Percentiles rank a stretch among this genome's conserved stretches.
Conservation (phyloP, 2,329 filamentous ascomycete species). For the Penicillium sp. region DNA sequence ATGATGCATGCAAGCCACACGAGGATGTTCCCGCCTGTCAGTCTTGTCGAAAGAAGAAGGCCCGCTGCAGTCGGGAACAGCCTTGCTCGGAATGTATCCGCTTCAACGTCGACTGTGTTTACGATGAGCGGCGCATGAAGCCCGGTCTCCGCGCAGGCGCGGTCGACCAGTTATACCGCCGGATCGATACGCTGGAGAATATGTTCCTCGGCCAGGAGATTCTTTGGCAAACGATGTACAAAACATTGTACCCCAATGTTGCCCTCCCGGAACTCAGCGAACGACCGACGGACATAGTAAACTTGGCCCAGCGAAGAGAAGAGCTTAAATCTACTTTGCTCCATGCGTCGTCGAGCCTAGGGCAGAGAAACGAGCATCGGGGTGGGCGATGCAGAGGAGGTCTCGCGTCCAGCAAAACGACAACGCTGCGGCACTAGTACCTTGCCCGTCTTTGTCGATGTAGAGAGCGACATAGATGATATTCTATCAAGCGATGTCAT, state of each 20-base stretch:
- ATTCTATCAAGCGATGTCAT: constrained; percentile 13
- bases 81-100: constrained; percentile 50
- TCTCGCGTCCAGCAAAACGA: background rate
- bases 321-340: too few relatives aligned
- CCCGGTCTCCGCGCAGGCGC: constrained; percentile 39
- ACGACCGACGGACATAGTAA: too few relatives aligned
- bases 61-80: constrained; percentile 49
- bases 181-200: constrained; percentile 31
- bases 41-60: constrained; percentile 52
- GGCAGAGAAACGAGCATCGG: too few relatives aligned
- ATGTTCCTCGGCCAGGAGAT: constrained; percentile 28
- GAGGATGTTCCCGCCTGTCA: constrained; percentile 39
- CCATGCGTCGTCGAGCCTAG: too few relatives aligned
- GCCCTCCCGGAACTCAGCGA: background rate
- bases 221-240: constrained; percentile 24
- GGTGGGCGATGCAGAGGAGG: too few relatives aligned
- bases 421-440: too few relatives aligned
- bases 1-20: constrained; percentile 5
- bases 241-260: constrained; percentile 6
- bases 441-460: too few relatives aligned
- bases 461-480: constrained; percentile 7
- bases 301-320: too few relatives aligned
- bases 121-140: constrained; percentile 35
- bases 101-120: constrained; percentile 37
- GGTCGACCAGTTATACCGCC: constrained; percentile 36